Evolutionary conservation across 345 rosid species (phyloP), one percentile per base, ranked within the genome.

Genomic region (Populus davidiana): DNA sequence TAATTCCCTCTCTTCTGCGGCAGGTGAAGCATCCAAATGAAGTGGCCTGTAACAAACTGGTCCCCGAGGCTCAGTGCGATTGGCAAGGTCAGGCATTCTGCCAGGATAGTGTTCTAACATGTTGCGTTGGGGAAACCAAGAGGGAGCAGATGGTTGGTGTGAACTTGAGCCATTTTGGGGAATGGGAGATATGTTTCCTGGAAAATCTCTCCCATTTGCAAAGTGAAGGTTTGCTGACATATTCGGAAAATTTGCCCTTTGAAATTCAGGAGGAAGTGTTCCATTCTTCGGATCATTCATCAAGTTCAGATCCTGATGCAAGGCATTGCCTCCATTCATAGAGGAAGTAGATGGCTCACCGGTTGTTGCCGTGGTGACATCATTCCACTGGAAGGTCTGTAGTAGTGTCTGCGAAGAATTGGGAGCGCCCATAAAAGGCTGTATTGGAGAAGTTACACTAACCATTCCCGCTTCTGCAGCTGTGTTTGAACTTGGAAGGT

Each of bases 141-240:
- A 7, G 29, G 77, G 41, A 36, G 25, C 6, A 44, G 52, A 2
- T 23, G 70, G 70, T 50, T 29, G 62, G 31, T 65, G 41, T 41
- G 62, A 70, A 63, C 5, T 50, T 36, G 70, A 33, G 50, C 65
- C 39, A 75, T 33, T 72, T 49, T 25, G 67, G 49, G 66, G 39
- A 49, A 31, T 21, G 2, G 59, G 54, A 25, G 44, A 41, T 18
- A 7, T 12, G 38, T 71, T 81, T 67, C 73, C 77, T 11, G 62
- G n/a, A 25, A 59, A 74, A 29, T 61, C 70, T 70, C 64, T 63
- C 71, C 71, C 68, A 33, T 54, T 35, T 62, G 23, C 59, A 38
- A 29, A 71, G 59, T 74, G 69, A 14, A 35, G n/a, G 74, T 68
- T 52, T 44, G 71, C 23, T 74, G 67, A 38, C 52, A 74, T 13